Conservation (phyloP, 2,329 filamentous ascomycete genomes). For the Colletotrichum abscissum region DNA sequence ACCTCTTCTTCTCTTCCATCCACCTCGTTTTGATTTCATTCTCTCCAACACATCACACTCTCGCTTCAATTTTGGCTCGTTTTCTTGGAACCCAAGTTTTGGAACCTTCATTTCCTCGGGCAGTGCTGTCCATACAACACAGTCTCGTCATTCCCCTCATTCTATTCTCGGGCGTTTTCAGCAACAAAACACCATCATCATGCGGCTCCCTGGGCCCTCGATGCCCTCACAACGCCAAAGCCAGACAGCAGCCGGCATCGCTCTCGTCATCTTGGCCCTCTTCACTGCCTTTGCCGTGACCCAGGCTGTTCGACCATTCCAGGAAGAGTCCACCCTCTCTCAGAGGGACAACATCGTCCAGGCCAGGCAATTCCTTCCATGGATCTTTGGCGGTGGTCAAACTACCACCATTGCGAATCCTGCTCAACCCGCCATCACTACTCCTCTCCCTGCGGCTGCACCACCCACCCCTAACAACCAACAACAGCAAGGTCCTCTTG, state of each 20-base stretch:
- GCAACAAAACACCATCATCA: not conserved
- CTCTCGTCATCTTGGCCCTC: constrained; percentile 16
- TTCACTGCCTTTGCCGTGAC: constrained; percentile 8
- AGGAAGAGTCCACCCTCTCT: not conserved
- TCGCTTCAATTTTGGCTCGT: constrained; percentile 35
- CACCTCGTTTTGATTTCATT: constrained; percentile 7
- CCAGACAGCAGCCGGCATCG: not conserved
- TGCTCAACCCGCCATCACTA: constrained; percentile 7
- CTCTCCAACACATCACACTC: constrained; percentile 15
- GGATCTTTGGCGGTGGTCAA: constrained; percentile 13
- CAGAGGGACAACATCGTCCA: not conserved
- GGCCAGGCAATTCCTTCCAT: constrained; percentile 20
- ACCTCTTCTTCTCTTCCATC: constrained; percentile 6
- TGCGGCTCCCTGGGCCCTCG: constrained; percentile 12
- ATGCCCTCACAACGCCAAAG: not conserved
- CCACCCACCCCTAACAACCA: not conserved
- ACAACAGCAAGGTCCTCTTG: constrained; percentile 6
- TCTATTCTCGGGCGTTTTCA: constrained; percentile 1
- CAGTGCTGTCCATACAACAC: constrained; percentile 13
- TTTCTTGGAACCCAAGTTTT: constrained; percentile 34
- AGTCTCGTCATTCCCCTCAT: constrained; percentile 18
- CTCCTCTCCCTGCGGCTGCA: constrained; percentile 6
- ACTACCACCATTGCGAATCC: not conserved
- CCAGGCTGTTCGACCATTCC: constrained; percentile 1
- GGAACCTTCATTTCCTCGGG: constrained; percentile 28